phyloP scores from a whole-genome alignment of 768 basidiomycete genomes.

The Auriculariales sp. region DNA sequence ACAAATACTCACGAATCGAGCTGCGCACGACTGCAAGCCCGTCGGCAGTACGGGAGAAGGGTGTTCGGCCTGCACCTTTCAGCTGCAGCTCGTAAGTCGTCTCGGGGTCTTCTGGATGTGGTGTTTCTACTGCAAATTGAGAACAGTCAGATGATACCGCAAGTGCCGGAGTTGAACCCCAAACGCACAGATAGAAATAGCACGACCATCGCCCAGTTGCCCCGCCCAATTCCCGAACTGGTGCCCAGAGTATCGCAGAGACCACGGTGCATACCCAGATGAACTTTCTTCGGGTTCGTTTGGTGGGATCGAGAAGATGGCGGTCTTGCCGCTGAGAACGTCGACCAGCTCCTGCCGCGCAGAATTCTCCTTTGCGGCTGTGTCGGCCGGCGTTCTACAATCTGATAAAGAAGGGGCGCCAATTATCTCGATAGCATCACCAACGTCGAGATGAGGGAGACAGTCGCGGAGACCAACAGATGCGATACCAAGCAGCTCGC shows the following conservation, averaged over 20 bases:
- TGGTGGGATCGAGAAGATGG: constrained; percentile 35
- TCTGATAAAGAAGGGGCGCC: constrained; percentile 38
- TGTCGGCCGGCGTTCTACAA: constrained; percentile 7
- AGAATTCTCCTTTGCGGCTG: constrained; percentile 17
- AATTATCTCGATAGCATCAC: constrained; percentile 59
- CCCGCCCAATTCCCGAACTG: constrained; percentile 87
- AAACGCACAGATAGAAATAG: constrained; percentile 63
- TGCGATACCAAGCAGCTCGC: constrained; percentile 60
- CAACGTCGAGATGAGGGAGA: constrained; percentile 74
- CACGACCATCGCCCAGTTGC: constrained; percentile 90
- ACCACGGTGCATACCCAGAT: constrained; percentile 61
- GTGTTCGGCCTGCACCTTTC: constrained; percentile 89
- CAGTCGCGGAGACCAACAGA: constrained; percentile 55
- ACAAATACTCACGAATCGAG: constrained; percentile 85
- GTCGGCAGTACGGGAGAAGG: constrained; percentile 85
- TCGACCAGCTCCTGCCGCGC: constrained; percentile 64
- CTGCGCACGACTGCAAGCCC: constrained; percentile 92
- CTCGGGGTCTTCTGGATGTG: constrained; percentile 43
- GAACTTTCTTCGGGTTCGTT: constrained; percentile 13
- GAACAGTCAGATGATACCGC: not conserved
- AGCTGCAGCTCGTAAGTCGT: constrained; percentile 74
- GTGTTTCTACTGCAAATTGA: constrained; percentile 48
- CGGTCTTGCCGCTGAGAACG: constrained; percentile 62
- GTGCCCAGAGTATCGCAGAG: constrained; percentile 80
- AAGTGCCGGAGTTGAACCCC: constrained; percentile 1